Percentiles rank a stretch among this genome's conserved stretches.
phyloP scores from a whole-genome alignment of 768 basidiomycete species.

The Tricholoma terreum region DNA sequence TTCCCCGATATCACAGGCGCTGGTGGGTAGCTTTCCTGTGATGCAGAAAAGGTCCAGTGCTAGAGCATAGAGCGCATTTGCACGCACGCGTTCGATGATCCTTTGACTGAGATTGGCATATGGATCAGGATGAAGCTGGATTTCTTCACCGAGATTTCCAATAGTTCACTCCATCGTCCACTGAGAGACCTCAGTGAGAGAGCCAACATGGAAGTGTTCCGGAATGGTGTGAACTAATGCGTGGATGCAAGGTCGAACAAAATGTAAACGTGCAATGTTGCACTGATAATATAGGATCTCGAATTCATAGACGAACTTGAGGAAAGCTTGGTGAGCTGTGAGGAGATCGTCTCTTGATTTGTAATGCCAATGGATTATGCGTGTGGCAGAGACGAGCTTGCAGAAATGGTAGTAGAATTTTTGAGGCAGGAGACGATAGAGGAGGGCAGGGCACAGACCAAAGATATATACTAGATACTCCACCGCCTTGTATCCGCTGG shows the following conservation, averaged over 20 bases:
- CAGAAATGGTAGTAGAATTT: background rate
- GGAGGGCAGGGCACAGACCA: constrained; percentile 17
- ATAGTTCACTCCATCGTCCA: too few relatives aligned
- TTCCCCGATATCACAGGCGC: too few relatives aligned
- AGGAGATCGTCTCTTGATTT: constrained; percentile 16
- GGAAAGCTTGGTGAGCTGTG: constrained; percentile 19
- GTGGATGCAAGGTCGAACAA: background rate
- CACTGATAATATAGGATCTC: constrained; percentile 23
- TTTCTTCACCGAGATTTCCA: too few relatives aligned
- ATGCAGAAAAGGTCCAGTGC: constrained; percentile 3
- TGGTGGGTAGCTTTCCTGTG: too few relatives aligned
- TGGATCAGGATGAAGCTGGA: background rate
- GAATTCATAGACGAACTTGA: too few relatives aligned
- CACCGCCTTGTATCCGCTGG: constrained; percentile 20
- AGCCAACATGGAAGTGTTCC: constrained; percentile 15
- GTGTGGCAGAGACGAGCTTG: constrained; percentile 16
- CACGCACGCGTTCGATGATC: background rate
- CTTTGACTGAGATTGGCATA: constrained; percentile 11
- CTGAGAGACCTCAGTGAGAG: too few relatives aligned
- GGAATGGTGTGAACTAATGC: constrained; percentile 23
- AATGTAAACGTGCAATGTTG: background rate
- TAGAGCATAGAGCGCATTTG: constrained; percentile 8
- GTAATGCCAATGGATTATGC: constrained; percentile 19
- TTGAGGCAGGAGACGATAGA: constrained; percentile 12
- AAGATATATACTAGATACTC: constrained; percentile 19